Percentiles rank a stretch among this genome's conserved stretches.
Evolutionary conservation across 352 stramenopile species (phyloP).

Genomic region (Lagenidium sp.): DNA sequence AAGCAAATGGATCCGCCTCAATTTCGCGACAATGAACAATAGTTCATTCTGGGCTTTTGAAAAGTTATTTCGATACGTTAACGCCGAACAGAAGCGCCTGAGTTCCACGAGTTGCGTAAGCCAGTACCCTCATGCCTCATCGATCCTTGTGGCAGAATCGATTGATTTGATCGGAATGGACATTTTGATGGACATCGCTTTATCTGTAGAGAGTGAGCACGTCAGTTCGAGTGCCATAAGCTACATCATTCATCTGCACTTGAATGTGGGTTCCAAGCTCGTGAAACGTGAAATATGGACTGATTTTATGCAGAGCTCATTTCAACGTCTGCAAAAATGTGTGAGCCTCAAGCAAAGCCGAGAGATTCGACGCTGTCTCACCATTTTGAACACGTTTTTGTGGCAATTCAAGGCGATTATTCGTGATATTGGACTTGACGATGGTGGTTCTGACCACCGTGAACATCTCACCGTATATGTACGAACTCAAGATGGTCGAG

Average conservation of each 20-base stretch:
- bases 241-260: slow-evolving; percentile 15
- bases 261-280: slow-evolving; percentile 14
- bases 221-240: slow-evolving; percentile 12
- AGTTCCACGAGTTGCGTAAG: neutral
- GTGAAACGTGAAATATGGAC: slow-evolving; percentile 16
- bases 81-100: slow-evolving; percentile 12
- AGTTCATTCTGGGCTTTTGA: slow-evolving; percentile 20
- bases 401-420: slow-evolving; percentile 20
- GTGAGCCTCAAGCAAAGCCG: no score
- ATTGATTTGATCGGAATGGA: slow-evolving; percentile 23
- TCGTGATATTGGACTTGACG: neutral
- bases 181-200: slow-evolving; percentile 12
- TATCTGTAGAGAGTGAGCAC: slow-evolving; percentile 3
- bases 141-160: slow-evolving; percentile 16
- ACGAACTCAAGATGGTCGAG: slow-evolving; percentile 24
- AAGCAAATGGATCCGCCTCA: slow-evolving; percentile 6
- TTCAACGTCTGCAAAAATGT: no score
- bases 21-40: slow-evolving; percentile 7
- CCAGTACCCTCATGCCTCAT: no score
- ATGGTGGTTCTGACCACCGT: neutral
- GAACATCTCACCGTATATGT: slow-evolving; percentile 27
- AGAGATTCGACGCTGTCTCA: slow-evolving; percentile 26
- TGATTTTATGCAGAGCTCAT: no score
- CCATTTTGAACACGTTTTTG: slow-evolving; percentile 73
- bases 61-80: slow-evolving; percentile 23